Percentiles rank a stretch among this genome's conserved stretches.
These are phyloP conservation scores for Wickerhamiella bombiphila DNA, from an alignment of 805 yeast species.

Conservation along the genomic window DNA sequence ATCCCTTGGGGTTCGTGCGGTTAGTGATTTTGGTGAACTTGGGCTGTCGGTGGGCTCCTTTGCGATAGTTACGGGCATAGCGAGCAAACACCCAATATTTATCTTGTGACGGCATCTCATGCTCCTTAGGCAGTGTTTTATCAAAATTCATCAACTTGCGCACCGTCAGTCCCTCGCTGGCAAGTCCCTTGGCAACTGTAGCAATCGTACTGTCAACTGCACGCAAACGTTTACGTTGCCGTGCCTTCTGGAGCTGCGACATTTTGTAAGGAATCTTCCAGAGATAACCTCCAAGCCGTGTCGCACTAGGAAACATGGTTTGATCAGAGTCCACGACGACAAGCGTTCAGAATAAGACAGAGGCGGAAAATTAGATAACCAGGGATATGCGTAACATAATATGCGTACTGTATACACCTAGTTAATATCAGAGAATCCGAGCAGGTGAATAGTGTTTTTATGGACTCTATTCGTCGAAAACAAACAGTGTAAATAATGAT, in stretches of 20 bases:
- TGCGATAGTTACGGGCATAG: conserved; percentile 65
- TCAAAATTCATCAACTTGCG: conserved; percentile 27
- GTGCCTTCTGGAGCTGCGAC: conserved; percentile 63
- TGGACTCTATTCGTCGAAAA: too few species aligned
- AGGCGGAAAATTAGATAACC: too few species aligned
- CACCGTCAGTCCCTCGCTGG: conserved; percentile 22
- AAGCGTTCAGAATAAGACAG: too few species aligned
- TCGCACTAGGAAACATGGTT: conserved; percentile 15
- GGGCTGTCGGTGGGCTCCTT: conserved; percentile 63
- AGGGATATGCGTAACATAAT: too few species aligned
- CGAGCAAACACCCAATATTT: conserved; percentile 78
- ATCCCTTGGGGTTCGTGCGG: conserved; percentile 65
- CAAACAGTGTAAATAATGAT: too few species aligned
- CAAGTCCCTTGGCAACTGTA: conserved; percentile 39
- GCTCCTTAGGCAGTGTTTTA: conserved; percentile 55
- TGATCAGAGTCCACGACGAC: too few species aligned
- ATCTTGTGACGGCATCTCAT: conserved; percentile 65
- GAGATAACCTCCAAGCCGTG: conserved; percentile 53
- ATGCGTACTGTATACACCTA: too few species aligned
- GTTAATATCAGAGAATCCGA: too few species aligned
- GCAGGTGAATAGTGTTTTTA: too few species aligned
- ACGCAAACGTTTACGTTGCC: conserved; percentile 74
- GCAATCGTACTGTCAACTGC: conserved; percentile 68
- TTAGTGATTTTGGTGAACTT: conserved; percentile 80
- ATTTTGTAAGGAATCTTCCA: conserved; percentile 72